These are phyloP conservation scores for Talaromyces proteolyticus DNA, from an alignment of 495 filamentous ascomycete genomes.

Conservation along the genomic window DNA sequence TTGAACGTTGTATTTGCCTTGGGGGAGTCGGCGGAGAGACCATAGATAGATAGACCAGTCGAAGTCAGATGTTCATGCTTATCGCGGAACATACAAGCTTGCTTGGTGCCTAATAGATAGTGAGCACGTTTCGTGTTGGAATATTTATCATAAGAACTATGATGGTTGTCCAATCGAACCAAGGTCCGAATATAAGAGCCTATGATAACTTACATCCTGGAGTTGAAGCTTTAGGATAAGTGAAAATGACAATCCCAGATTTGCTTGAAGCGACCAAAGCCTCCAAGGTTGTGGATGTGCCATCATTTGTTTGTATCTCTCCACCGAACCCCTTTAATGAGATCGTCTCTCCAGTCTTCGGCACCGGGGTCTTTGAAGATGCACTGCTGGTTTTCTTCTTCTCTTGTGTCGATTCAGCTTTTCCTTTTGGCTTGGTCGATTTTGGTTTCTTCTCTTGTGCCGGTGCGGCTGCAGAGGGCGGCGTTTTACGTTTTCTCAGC, in stretches of 20 bases:
- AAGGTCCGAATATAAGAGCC: constrained; percentile 5
- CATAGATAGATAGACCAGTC: constrained; percentile 80
- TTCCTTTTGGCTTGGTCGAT: constrained; percentile 36
- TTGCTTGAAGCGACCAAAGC: constrained; percentile 76
- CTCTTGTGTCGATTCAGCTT: constrained; percentile 16
- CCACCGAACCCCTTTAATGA: constrained; percentile 70
- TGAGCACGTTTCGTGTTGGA: no score
- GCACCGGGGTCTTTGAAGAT: constrained; percentile 16
- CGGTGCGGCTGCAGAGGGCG: constrained; percentile 30
- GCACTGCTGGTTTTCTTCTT: constrained; percentile 16
- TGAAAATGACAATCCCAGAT: constrained; percentile 84
- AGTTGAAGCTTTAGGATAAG: constrained; percentile 92
- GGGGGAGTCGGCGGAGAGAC: constrained; percentile 78
- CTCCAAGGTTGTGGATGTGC: constrained; percentile 67
- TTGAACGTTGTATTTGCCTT: constrained; percentile 90
- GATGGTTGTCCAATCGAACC: background rate
- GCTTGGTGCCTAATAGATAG: constrained; percentile 64
- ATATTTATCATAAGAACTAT: no score
- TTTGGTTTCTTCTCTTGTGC: constrained; percentile 42
- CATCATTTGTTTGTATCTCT: constrained; percentile 79
- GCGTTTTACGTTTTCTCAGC: constrained; percentile 71
- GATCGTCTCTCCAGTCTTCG: constrained; percentile 49
- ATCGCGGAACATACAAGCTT: constrained; percentile 92
- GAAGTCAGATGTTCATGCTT: constrained; percentile 66
- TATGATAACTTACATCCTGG: constrained; percentile 73